A percentile compares a stretch with the other conserved stretches of the same genome.
Conservation (phyloP, 2,329 filamentous ascomycete genomes). For the Madurella mycetomatis region DNA sequence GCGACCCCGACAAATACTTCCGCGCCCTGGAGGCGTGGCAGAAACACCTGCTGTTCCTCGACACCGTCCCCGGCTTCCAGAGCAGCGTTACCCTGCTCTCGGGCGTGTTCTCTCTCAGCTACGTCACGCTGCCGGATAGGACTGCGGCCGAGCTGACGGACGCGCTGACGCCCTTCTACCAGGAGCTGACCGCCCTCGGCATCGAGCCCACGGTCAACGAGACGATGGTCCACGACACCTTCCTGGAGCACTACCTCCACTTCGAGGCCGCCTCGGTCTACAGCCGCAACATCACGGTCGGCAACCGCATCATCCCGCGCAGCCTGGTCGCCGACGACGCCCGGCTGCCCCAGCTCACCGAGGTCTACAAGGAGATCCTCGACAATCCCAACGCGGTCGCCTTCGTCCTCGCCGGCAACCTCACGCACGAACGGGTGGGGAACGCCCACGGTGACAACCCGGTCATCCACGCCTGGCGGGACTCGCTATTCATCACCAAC, state of each 20-base stretch:
- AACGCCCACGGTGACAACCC: too few relatives aligned
- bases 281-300: not conserved
- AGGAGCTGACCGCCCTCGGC: too few relatives aligned
- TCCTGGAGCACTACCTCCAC: constrained; percentile 1
- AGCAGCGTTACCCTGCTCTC: too few relatives aligned
- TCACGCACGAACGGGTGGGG: too few relatives aligned
- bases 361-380: too few relatives aligned
- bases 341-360: not conserved
- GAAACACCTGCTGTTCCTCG: not conserved
- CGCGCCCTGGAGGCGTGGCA: constrained; percentile 4
- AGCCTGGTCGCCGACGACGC: not conserved
- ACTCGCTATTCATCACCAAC: too few relatives aligned
- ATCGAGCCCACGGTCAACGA: not conserved
- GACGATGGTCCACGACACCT: not conserved
- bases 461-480: too few relatives aligned
- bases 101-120: too few relatives aligned
- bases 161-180: too few relatives aligned
- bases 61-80: too few relatives aligned
- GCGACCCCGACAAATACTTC: constrained; percentile 1
- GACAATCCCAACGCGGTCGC: not conserved
- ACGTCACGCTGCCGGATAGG: too few relatives aligned
- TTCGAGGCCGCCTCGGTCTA: not conserved
- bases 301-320: not conserved
- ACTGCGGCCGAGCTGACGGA: too few relatives aligned
- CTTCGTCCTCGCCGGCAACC: not conserved